Percentiles rank a stretch among this genome's conserved stretches.
These are phyloP conservation scores for Ceratobasidium sp. DNA, from an alignment of 1,284 basidiomycete genomes.

Conservation along the genomic window DNA sequence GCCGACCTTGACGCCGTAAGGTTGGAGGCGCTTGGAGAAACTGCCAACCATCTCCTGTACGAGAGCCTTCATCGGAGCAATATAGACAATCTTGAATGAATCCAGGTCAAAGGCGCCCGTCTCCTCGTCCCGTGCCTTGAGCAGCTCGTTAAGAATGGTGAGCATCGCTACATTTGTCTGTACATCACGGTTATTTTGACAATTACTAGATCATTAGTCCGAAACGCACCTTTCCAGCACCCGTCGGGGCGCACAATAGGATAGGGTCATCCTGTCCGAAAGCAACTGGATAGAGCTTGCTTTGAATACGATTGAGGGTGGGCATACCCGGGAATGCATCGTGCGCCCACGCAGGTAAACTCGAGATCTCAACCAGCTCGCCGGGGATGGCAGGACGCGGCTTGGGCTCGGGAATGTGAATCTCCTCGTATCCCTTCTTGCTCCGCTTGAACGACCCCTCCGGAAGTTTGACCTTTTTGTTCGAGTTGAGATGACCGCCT, in stretches of 20 bases:
- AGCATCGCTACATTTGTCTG: conserved; percentile 99
- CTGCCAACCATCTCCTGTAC: conserved; percentile 98
- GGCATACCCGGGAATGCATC: conserved; percentile 83
- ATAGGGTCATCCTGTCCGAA: conserved; percentile 94
- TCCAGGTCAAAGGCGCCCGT: conserved; percentile 90
- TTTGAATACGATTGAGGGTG: conserved; percentile 94
- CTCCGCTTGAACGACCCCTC: conserved; percentile 98
- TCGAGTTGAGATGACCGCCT: conserved; percentile 97
- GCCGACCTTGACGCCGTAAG: conserved; percentile 89
- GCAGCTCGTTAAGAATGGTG: conserved; percentile 88
- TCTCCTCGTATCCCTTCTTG: conserved; percentile 98
- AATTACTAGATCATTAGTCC: conserved; percentile 69
- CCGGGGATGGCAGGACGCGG: conserved; percentile 75
- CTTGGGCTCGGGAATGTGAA: conserved; percentile 96
- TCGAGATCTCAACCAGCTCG: conserved; percentile 80
- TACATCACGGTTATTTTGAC: conserved; percentile 64
- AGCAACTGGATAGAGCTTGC: conserved; percentile 91
- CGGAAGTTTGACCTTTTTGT: conserved; percentile 98
- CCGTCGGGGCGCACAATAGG: conserved; percentile 96
- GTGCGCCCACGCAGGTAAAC: conserved; percentile 88
- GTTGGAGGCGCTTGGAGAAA: conserved; percentile 84
- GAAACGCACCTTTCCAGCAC: conserved; percentile 90
- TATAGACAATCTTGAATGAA: conserved; percentile 97
- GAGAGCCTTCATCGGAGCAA: conserved; percentile 99
- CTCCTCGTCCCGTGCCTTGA: conserved; percentile 84